Evolutionary conservation across 805 yeast species (phyloP), one percentile per base, ranked within the genome.

Genomic region (Candida silvatica): DNA sequence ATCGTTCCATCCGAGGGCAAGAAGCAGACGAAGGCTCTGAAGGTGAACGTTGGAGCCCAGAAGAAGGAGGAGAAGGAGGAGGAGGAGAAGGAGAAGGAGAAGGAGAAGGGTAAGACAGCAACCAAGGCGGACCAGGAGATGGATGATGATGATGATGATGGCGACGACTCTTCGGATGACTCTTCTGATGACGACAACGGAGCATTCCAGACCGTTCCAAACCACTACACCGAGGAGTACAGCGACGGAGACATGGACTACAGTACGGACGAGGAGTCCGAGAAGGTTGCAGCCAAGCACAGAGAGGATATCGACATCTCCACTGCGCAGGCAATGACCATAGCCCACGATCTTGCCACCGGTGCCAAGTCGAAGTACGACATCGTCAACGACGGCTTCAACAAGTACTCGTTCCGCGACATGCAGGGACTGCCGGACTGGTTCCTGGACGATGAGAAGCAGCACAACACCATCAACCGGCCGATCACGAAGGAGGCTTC

Each of bases 401-500:
- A 90, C 59, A 78, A 85, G 58, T 84, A 86, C 46, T 77, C 97
- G 3, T 90, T 92, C 70, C 73, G 97, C 47, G 97, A 92, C 49
- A 68, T 64, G 29, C 97, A 88, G 20, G 86, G 87, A 11, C 66
- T 92, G 36, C 99, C 99, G 1, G 87, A 77, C n/a, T 92, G 99
- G 99, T 92, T 92, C 53, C 39, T 83, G 29, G 97, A 92, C 46
- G 98, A 92, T 46, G 99, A 92, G 58, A 75, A 72, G 52, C 67
- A 66, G 51, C 96, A 90, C 62, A 79, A 87, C 35, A 86, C 86
- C 67, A 74, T 85, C 38, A 74, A 73, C 46, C 80, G 84, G 56
- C 98, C 98, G 6, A 83, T 92, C 42, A 92, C 98, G 6, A 94
- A 94, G 60, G 98, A 92, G 61, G 94, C 94, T 5, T 81, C 84